Evolutionary conservation across 345 rosid genomes (phyloP).

Genomic region (Abelmoschus esculentus): DNA sequence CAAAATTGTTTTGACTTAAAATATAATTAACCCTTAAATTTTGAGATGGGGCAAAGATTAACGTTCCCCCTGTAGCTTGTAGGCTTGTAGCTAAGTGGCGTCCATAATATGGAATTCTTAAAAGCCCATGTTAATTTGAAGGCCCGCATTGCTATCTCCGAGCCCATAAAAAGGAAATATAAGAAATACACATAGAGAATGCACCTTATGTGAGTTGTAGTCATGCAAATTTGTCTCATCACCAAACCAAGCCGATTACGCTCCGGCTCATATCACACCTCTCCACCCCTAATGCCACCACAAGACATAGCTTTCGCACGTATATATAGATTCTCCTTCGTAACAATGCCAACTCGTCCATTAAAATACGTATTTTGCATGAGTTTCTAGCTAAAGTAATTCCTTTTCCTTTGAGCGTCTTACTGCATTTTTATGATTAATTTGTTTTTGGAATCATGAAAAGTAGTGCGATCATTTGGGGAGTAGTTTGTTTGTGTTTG

Average conservation of each 20-base stretch:
- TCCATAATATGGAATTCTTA: too few species aligned
- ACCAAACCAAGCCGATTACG: background rate
- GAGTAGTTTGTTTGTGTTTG: background rate
- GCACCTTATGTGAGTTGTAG: background rate
- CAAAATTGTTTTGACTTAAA: too few species aligned
- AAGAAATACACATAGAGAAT: too few species aligned
- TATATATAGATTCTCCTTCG: too few species aligned
- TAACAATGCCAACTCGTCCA: background rate
- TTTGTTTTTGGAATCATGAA: slow-evolving; percentile 4
- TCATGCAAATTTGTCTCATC: slow-evolving; percentile 4
- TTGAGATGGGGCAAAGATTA: too few species aligned
- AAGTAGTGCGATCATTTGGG: background rate
- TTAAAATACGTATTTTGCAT: background rate
- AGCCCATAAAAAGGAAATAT: too few species aligned
- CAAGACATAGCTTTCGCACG: background rate
- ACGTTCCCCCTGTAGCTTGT: too few species aligned
- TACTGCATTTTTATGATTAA: background rate
- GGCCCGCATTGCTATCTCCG: too few species aligned
- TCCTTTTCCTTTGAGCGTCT: background rate
- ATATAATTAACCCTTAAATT: too few species aligned
- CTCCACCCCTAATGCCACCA: background rate
- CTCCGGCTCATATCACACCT: slow-evolving; percentile 1
- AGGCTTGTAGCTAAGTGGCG: too few species aligned
- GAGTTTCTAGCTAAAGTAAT: background rate
- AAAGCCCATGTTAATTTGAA: too few species aligned